Conservation (phyloP, 208 protist genomes). For the Jaenimonas drosophilae region DNA sequence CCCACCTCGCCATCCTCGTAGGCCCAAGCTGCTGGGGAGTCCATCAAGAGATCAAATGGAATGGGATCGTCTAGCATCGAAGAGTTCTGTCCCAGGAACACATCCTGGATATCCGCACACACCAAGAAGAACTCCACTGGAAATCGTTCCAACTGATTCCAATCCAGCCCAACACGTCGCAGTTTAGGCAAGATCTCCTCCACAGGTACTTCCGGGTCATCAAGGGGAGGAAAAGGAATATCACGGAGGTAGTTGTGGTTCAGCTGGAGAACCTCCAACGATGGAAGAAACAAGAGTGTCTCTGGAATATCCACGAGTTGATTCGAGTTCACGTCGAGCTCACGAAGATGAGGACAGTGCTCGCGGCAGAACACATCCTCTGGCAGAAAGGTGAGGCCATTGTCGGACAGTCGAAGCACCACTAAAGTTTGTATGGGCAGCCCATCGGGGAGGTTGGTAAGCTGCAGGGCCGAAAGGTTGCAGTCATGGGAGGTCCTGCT, state of each 20-base stretch:
- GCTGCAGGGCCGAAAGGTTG: constrained; percentile 42
- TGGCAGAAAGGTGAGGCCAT: constrained; percentile 36
- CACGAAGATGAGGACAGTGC: constrained; percentile 20
- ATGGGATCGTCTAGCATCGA: constrained; percentile 42
- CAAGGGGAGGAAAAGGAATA: constrained; percentile 5
- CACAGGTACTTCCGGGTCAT: constrained; percentile 8
- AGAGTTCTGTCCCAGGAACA: constrained; percentile 62
- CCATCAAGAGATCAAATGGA: constrained; percentile 18
- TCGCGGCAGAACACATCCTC: constrained; percentile 22
- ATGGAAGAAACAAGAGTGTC: constrained; percentile 43
- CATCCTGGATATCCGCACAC: constrained; percentile 36
- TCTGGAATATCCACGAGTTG: constrained; percentile 34
- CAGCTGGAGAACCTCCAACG: constrained; percentile 54
- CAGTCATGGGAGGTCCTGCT: constrained; percentile 33
- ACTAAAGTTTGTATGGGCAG: constrained; percentile 27
- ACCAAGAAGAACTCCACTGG: constrained; percentile 52
- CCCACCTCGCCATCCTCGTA: background rate
- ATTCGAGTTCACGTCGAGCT: constrained; percentile 68
- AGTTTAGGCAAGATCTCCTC: constrained; percentile 32
- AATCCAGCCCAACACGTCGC: constrained; percentile 48
- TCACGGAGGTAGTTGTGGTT: constrained; percentile 48
- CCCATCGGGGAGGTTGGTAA: constrained; percentile 19
- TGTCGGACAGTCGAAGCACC: constrained; percentile 45
- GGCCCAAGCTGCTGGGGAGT: constrained; percentile 8
- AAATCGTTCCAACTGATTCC: constrained; percentile 47